Evolutionary conservation across 2,329 filamentous ascomycete species (phyloP).

Genomic region (Talaromyces sp.): DNA sequence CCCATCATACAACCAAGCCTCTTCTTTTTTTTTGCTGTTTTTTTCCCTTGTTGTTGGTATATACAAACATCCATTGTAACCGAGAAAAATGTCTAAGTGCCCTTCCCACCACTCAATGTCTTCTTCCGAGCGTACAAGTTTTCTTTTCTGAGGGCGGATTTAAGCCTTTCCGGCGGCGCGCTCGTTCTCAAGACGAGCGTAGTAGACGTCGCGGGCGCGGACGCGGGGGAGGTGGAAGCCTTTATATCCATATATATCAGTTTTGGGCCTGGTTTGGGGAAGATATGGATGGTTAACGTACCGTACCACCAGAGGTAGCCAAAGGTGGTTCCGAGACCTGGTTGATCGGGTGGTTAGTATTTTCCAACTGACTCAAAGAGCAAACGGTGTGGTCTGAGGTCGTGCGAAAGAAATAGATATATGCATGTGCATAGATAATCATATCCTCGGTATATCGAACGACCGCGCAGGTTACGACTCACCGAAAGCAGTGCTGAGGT

Average conservation of each 20-base stretch:
- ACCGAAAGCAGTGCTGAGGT: constrained; percentile 63
- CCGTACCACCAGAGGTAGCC: constrained; percentile 67
- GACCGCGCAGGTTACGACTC: constrained; percentile 36
- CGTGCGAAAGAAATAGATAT: not conserved
- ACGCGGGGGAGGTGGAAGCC: constrained; percentile 62
- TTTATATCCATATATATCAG: constrained; percentile 20
- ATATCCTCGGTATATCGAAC: not conserved
- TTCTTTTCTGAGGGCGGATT: constrained; percentile 10
- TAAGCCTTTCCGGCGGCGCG: constrained; percentile 41
- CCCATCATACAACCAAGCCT: not conserved
- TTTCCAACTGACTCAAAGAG: not conserved
- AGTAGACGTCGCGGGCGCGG: constrained; percentile 59
- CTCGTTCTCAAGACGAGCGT: constrained; percentile 60
- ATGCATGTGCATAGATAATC: too few species aligned
- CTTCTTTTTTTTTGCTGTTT: not conserved
- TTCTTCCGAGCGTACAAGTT: constrained; percentile 3
- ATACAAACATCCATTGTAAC: not conserved
- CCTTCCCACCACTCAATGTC: not conserved
- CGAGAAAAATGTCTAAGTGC: not conserved
- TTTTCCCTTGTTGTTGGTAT: not conserved
- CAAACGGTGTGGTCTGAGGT: not conserved
- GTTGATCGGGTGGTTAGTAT: not conserved
- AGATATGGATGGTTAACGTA: constrained; percentile 29
- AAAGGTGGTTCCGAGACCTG: constrained; percentile 58
- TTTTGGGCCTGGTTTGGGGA: not conserved